phyloP scores from a whole-genome alignment of 2,329 filamentous ascomycete species.

The Alternaria triticimaculans region DNA sequence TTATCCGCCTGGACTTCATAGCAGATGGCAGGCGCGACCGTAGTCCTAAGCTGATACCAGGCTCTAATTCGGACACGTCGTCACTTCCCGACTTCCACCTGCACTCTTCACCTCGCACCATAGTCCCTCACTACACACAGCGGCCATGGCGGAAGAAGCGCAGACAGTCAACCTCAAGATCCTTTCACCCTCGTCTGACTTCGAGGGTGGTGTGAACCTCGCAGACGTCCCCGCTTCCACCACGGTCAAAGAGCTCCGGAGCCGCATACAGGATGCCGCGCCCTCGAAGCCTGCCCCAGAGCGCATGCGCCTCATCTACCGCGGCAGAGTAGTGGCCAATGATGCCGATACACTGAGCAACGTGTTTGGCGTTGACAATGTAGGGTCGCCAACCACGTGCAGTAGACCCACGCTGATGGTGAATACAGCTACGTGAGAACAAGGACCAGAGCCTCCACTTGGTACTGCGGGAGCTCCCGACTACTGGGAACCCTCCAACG shows the following conservation, averaged over 20 bases:
- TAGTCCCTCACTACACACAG: conserved; percentile 1
- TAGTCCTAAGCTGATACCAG: conserved; percentile 20
- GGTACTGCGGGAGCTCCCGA: conserved; percentile 46
- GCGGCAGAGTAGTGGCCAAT: conserved; percentile 60
- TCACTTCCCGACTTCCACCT: conserved; percentile 1
- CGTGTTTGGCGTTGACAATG: conserved; percentile 59
- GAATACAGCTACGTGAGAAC: conserved; percentile 42
- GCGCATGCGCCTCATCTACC: conserved; percentile 65
- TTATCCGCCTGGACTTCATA: not conserved
- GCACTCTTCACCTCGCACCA: conserved; percentile 2
- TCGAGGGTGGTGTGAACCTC: conserved; percentile 44
- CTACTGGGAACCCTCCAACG: conserved; percentile 2
- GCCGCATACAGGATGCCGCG: conserved; percentile 58
- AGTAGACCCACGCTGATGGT: conserved; percentile 16
- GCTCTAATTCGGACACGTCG: conserved; percentile 33
- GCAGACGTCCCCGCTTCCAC: conserved; percentile 41
- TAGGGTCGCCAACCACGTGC: conserved; percentile 39
- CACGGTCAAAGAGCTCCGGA: conserved; percentile 61
- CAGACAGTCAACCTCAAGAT: conserved; percentile 46
- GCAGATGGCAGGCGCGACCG: conserved; percentile 13
- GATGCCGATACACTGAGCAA: conserved; percentile 57
- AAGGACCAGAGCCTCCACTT: conserved; percentile 48
- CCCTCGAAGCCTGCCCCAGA: conserved; percentile 47
- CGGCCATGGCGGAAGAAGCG: conserved; percentile 34
- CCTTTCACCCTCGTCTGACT: conserved; percentile 49